phyloP scores from a whole-genome alignment of 2,329 filamentous ascomycete species.

The Neurospora crassa region DNA sequence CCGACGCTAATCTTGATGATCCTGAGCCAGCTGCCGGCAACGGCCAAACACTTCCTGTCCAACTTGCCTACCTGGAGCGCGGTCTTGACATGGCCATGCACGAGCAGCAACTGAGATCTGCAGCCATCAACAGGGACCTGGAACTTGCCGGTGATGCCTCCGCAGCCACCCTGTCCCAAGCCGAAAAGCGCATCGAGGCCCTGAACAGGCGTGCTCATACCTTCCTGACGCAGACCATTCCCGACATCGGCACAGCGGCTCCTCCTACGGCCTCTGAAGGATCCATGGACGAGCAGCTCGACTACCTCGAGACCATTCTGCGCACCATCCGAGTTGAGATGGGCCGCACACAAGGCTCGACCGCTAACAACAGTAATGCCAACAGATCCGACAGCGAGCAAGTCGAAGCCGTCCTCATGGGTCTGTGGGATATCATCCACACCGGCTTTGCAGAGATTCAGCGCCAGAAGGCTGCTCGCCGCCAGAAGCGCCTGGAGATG shows the following conservation, averaged over 20 bases:
- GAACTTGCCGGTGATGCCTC: constrained; percentile 17
- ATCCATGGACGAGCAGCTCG: constrained; percentile 56
- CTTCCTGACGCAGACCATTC: constrained; percentile 39
- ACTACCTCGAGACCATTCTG: constrained; percentile 57
- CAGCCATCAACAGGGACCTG: constrained; percentile 15
- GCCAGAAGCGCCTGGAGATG: constrained; percentile 44
- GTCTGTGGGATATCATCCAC: constrained; percentile 49
- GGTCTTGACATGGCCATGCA: constrained; percentile 51
- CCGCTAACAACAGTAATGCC: constrained; percentile 15
- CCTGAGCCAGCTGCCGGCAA: constrained; percentile 30
- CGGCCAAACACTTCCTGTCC: constrained; percentile 38
- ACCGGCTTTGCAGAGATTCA: constrained; percentile 46
- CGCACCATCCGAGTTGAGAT: constrained; percentile 37
- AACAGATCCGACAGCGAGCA: constrained; percentile 38
- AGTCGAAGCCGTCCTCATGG: constrained; percentile 43
- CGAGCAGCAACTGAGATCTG: constrained; percentile 37
- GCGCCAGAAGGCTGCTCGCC: constrained; percentile 43
- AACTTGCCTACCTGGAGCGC: constrained; percentile 64
- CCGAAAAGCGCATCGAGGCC: constrained; percentile 45
- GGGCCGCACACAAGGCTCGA: constrained; percentile 25
- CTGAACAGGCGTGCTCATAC: constrained; percentile 57
- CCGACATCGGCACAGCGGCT: constrained; percentile 40
- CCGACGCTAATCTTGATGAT: constrained; percentile 35
- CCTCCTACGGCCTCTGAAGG: constrained; percentile 49
- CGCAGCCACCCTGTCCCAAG: constrained; percentile 25